These are phyloP conservation scores for Podospora tetraspora DNA, from an alignment of 495 filamentous ascomycete genomes.

Conservation along the genomic window DNA sequence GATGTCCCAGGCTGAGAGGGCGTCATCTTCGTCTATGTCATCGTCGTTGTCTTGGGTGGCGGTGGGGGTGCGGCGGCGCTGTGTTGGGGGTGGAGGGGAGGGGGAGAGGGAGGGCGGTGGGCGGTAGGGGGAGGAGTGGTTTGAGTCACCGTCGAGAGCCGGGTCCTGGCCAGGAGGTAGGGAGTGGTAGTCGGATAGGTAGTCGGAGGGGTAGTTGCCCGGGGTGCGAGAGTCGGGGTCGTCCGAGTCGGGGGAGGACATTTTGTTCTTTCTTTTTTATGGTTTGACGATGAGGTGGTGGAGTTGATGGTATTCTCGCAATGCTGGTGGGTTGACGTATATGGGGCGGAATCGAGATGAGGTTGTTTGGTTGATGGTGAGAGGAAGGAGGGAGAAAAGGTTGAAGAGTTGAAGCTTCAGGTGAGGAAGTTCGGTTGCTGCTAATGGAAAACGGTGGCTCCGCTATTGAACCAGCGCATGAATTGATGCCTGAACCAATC, in stretches of 20 bases:
- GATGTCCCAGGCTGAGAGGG: not conserved
- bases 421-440: not conserved
- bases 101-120: not conserved
- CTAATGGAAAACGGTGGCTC: not conserved
- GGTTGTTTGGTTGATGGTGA: not conserved
- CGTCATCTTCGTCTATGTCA: not conserved
- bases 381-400: not conserved
- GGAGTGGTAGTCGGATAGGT: not conserved
- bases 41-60: not conserved
- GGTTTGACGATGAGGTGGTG: not conserved
- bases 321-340: not conserved
- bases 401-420: not conserved
- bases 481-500: not conserved
- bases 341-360: not conserved
- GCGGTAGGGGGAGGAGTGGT: not conserved
- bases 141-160: not conserved
- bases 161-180: not conserved
- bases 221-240: not conserved
- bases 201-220: not conserved
- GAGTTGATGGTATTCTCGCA: not conserved
- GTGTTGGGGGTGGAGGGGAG: not conserved
- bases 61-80: not conserved
- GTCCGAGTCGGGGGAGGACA: not conserved
- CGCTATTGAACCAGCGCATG: not conserved
- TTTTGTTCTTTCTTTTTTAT: not conserved